phyloP scores from a whole-genome alignment of 78 protist genomes.

The Dictyostelium firmibasis region DNA sequence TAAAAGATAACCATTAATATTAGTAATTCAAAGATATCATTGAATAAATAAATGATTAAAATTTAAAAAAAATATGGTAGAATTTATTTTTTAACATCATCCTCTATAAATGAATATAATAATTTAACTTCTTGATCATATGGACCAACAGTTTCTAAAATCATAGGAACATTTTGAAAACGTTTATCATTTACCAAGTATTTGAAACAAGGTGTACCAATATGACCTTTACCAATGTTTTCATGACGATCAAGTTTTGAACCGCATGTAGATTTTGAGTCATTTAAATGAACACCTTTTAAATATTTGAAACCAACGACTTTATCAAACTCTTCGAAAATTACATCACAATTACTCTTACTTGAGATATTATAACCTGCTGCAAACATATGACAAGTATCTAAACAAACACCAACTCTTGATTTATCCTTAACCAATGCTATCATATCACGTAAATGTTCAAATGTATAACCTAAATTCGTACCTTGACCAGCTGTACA shows the following conservation, averaged over 20 bases:
- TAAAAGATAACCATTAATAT: too few species aligned
- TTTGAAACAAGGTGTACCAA: constrained; percentile 30
- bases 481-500: constrained; percentile 71
- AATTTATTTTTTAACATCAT: background rate
- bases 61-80: too few species aligned
- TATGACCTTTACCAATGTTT: constrained; percentile 62
- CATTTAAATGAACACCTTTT: constrained; percentile 80
- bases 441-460: constrained; percentile 68
- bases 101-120: background rate
- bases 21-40: too few species aligned
- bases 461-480: constrained; percentile 74
- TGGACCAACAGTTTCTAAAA: constrained; percentile 77
- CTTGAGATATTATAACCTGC: constrained; percentile 82
- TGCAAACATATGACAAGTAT: constrained; percentile 87
- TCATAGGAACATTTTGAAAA: constrained; percentile 71
- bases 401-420: constrained; percentile 87
- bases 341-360: background rate
- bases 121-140: constrained; percentile 14
- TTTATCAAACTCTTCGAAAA: constrained; percentile 69
- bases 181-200: constrained; percentile 71
- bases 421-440: constrained; percentile 43
- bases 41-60: too few species aligned
- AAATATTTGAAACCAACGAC: constrained; percentile 79
- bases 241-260: constrained; percentile 76
- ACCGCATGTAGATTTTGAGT: constrained; percentile 43